A percentile compares a stretch with the other conserved stretches of the same genome.
phyloP scores from a whole-genome alignment of 805 yeast species.

The Ogataea degrootiae region DNA sequence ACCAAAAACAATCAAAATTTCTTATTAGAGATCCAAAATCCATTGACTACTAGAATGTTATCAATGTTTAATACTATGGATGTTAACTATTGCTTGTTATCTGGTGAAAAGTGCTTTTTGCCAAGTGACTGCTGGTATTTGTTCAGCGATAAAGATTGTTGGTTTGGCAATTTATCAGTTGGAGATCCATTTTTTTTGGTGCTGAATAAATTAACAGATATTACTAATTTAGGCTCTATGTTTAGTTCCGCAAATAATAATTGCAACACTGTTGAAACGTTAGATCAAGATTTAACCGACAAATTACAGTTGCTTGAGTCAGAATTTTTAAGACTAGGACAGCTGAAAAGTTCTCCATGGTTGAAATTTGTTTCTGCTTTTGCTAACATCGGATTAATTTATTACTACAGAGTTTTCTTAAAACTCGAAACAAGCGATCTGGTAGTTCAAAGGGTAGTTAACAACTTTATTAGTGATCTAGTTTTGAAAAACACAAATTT shows the following conservation, averaged over 20 bases:
- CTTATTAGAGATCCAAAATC: constrained; percentile 5
- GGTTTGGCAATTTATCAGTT: constrained; percentile 25
- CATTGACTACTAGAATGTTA: constrained; percentile 17
- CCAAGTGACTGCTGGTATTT: constrained; percentile 16
- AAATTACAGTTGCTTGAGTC: neutral
- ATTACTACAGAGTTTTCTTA: constrained; percentile 17
- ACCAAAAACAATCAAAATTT: constrained; percentile 8
- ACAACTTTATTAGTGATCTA: constrained; percentile 9
- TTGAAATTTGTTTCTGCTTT: constrained; percentile 18
- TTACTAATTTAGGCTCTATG: constrained; percentile 11
- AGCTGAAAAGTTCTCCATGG: constrained; percentile 12
- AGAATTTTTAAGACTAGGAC: neutral
- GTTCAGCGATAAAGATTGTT: constrained; percentile 20
- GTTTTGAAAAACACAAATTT: neutral
- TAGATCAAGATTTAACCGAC: neutral
- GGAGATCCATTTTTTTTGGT: constrained; percentile 29
- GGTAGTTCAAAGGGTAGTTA: constrained; percentile 14
- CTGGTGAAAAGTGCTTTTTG: constrained; percentile 19
- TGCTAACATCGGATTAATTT: constrained; percentile 21
- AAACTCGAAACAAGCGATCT: constrained; percentile 4
- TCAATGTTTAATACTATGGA: constrained; percentile 27
- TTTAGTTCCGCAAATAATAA: neutral
- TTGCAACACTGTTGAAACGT: neutral
- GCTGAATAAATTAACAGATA: constrained; percentile 19
- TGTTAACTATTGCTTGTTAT: constrained; percentile 19